phyloP scores from a whole-genome alignment of 2,329 filamentous ascomycete species.

The Periglandula ipomoeae region DNA sequence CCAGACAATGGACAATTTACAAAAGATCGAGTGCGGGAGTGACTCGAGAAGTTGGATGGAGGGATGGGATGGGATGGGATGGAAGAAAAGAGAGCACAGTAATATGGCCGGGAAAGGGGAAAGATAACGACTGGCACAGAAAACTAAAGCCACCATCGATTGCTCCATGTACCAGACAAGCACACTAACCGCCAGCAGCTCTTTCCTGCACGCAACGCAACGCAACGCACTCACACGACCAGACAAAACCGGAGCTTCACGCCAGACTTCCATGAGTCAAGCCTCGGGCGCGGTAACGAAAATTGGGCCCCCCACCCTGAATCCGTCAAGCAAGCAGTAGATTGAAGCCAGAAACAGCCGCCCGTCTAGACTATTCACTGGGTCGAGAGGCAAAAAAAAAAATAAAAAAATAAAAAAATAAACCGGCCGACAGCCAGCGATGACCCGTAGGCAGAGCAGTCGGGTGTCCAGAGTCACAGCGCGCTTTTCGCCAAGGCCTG shows the following conservation, averaged over 20 bases:
- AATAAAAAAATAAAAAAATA: neutral
- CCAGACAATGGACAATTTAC: neutral
- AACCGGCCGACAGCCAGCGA: neutral
- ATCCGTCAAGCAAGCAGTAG: neutral
- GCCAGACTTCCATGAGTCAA: constrained; percentile 12
- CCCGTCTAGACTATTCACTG: too few species aligned
- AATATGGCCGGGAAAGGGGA: neutral
- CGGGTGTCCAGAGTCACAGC: neutral
- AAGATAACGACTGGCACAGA: constrained; percentile 1
- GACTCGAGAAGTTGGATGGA: constrained; percentile 1
- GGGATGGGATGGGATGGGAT: too few species aligned
- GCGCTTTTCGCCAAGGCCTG: neutral
- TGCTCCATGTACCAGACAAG: too few species aligned
- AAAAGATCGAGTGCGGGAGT: neutral
- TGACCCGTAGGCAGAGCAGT: neutral
- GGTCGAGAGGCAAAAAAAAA: neutral
- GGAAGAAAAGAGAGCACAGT: neutral
- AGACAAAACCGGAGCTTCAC: constrained; percentile 1
- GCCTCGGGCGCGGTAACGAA: constrained; percentile 1
- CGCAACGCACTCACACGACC: too few species aligned
- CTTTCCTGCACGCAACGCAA: too few species aligned
- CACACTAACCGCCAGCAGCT: too few species aligned
- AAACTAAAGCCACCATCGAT: neutral
- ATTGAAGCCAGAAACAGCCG: neutral
- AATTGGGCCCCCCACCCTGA: constrained; percentile 3